phyloP scores from a whole-genome alignment of 352 stramenopile species.

The Phytophthora cactorum region DNA sequence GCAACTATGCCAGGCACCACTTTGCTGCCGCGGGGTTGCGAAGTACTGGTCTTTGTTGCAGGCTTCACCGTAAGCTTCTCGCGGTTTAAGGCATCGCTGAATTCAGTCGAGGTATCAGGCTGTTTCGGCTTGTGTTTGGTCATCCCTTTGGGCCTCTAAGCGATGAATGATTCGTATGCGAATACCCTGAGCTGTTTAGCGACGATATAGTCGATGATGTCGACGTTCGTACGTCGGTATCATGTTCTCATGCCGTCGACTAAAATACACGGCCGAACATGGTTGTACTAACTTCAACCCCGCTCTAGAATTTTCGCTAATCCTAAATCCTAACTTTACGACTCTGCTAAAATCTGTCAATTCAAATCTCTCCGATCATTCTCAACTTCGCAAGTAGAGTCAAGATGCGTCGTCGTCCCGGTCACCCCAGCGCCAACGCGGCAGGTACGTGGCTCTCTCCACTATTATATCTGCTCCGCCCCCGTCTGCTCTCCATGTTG shows the following conservation, averaged over 20 bases:
- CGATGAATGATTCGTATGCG: neutral
- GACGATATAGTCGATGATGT: no score
- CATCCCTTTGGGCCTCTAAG: neutral
- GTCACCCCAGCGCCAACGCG: conserved; percentile 24
- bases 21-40: conserved; percentile 20
- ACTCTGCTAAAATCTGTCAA: neutral
- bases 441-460: conserved; percentile 19
- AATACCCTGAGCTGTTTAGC: no score
- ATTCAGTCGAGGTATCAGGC: conserved; percentile 23
- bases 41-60: neutral
- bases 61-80: conserved; percentile 16
- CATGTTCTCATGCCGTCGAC: neutral
- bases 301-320: conserved; percentile 1
- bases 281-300: neutral
- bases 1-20: conserved; percentile 6
- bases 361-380: conserved; percentile 9
- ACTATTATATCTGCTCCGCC: conserved; percentile 3
- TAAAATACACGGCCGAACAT: neutral
- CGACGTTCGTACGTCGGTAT: neutral
- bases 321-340: neutral
- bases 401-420: conserved; percentile 44
- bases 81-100: conserved; percentile 40
- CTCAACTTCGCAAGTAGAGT: neutral
- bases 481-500: conserved; percentile 4
- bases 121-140: conserved; percentile 27